Evolutionary conservation across 1,139 yeast genomes (phyloP), one percentile per base, ranked within the genome.

Genomic region (Geotrichum fermentans): DNA sequence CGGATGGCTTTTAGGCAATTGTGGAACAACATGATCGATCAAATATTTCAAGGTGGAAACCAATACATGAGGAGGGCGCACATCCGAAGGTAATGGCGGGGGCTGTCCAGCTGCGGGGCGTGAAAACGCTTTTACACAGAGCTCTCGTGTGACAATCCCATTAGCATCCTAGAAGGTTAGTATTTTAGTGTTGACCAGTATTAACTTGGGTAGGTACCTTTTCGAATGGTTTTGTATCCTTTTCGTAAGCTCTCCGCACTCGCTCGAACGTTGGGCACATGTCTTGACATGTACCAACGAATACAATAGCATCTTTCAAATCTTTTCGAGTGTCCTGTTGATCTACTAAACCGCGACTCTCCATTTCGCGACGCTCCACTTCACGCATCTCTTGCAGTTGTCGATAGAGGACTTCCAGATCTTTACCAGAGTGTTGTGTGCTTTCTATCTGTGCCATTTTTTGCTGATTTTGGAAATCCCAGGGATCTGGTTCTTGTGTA

Each of bases 91-190:
- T 50, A 94, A 70, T 3, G 97, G 96, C 4, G 97, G 97, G 0
- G 97, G 96, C 58, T 94, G 97, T 10, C 98, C 98, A 1, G 98
- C 97, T 10, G 96, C 96, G 0, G 99, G 97, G 58, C 99, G 73
- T 30, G 96, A 86, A 64, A 92, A 94, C 1, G 96, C 96, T 66
- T 94, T 94, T 6, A 94, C 79, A 0, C 97, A 97, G 42, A 74
- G 73, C 1, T 65, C 63, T 37, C 78, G 67, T 0, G 90, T 75
- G 2, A 89, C 85, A 54, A 71, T 74, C n/a, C 82, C 82, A 0
- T 85, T 77, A 0, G 30, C 42, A 1, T 45, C 53, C 53, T 50
- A 42, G 28, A 24, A 26, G 14, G 35, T 42, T 42, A 38, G 40
- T 20, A 40, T 3, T 24, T 13, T 35, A 40, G 17, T 24, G 26